A percentile compares a stretch with the other conserved stretches of the same genome.
phyloP scores from a whole-genome alignment of 129 eudicot species.

The Tagetes erecta region DNA sequence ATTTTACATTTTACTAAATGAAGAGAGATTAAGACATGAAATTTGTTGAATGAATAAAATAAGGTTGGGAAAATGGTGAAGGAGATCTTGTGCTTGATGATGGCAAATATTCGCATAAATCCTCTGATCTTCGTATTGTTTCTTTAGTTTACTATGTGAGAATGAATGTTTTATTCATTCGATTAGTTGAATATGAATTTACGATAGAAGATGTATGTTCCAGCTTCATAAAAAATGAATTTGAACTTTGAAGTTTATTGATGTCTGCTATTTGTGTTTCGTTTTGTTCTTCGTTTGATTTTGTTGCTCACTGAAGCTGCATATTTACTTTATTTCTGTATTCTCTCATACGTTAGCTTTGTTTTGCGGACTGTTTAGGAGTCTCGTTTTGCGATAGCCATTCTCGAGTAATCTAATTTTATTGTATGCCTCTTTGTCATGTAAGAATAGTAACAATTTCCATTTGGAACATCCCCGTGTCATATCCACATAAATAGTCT shows the following conservation, averaged over 20 bases:
- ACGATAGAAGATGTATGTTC: background rate
- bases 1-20: background rate
- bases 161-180: slow-evolving; percentile 5
- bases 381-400: background rate
- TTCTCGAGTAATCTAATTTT: background rate
- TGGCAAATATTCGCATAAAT: background rate
- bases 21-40: background rate
- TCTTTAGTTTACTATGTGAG: background rate
- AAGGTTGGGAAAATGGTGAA: background rate
- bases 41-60: slow-evolving; percentile 4
- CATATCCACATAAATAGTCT: background rate
- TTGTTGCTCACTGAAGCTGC: slow-evolving; percentile 18
- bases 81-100: background rate
- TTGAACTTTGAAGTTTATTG: background rate
- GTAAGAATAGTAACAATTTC: background rate
- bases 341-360: background rate
- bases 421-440: slow-evolving; percentile 4
- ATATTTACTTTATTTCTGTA: background rate
- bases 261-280: background rate
- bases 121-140: background rate
- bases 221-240: too few relatives aligned
- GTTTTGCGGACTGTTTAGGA: background rate
- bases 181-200: background rate
- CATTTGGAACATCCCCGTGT: background rate
- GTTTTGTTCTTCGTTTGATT: slow-evolving; percentile 6